Base-by-base conservation (phyloP, 805 yeast species). In the Cyberlindnera mycetangii region DNA sequence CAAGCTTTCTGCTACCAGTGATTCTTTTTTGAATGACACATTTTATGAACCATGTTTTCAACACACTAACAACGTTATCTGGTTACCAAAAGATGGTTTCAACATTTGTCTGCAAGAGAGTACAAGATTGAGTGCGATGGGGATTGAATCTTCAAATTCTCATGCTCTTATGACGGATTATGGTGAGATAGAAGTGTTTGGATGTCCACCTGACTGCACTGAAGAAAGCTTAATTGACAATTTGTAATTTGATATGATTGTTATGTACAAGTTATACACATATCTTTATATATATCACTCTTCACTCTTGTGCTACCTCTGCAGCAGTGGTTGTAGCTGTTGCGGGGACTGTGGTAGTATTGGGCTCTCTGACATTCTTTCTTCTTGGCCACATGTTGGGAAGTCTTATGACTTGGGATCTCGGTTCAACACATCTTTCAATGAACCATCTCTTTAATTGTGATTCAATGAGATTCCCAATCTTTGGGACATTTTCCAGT, bases 371-470 rank as follows among this genome's bases (percentile, higher is more conserved):
- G 1, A 79, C 77, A 48, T 75, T 77, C 52, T 75, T 77, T 50
- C 75, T 74, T 52, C 81, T 65, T 19, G 95, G 95, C 97, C 97
- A 89, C 59, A 90, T 67, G 38, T 88, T 83, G 3, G 98, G 99
- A 25, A 93, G 65, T 56, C 75, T 76, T 24, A 93, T 80, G 39
- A 88, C 84, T 61, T 90, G 96, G 57, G 84, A 92, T 54, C 95
- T 74, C 1, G 99, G 99, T 53, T 89, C 95, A 11, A 93, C 93
- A 60, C 96, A 89, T 50, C 97, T 72, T 55, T 92, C 97, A 15
- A 83, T 81, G 59, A 93, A 90, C 95, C 97, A 89, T 44, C 81
- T 81, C 50, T 93, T 75, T 32, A 93, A 74, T 48, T 83, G 83
- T 46, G 79, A 79, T 60, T 93, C 98, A 32, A 93, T 81, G 33